These are phyloP conservation scores for Boechera divaricarpa DNA, from an alignment of 345 rosid genomes.

Conservation along the genomic window DNA sequence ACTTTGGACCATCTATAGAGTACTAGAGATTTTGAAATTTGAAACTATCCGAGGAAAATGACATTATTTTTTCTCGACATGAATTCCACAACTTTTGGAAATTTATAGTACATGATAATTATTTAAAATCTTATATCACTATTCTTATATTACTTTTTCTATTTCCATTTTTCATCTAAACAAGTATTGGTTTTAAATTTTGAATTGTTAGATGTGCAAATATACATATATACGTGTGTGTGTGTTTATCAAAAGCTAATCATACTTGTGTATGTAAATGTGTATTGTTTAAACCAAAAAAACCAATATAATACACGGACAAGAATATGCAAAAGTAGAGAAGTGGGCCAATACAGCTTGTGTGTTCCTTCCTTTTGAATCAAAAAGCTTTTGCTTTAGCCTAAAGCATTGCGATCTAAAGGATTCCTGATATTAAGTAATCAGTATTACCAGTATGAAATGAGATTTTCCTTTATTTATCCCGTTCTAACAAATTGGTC, in stretches of 20 bases:
- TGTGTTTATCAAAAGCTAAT: neutral
- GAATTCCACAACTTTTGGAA: conserved; percentile 35
- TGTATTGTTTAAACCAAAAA: neutral
- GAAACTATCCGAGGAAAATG: conserved; percentile 26
- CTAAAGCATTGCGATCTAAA: conserved; percentile 40
- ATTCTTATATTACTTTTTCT: neutral
- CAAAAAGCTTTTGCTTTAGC: conserved; percentile 46
- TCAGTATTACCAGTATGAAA: conserved; percentile 8
- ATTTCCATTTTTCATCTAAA: neutral
- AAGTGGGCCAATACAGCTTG: conserved; percentile 32
- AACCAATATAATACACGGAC: neutral
- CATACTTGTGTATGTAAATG: neutral
- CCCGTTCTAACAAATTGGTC: neutral
- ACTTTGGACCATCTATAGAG: conserved; percentile 10
- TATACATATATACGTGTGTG: neutral
- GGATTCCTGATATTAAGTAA: conserved; percentile 5
- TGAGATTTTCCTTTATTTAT: neutral
- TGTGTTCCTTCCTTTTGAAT: conserved; percentile 40
- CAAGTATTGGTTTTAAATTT: neutral
- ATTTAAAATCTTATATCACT: neutral
- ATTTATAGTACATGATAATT: conserved; percentile 11
- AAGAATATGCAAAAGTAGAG: conserved; percentile 36
- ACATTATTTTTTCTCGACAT: conserved; percentile 33
- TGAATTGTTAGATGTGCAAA: neutral
- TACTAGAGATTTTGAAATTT: neutral